A percentile compares a stretch with the other conserved stretches of the same genome.
phyloP scores from a whole-genome alignment of 441 rosid genomes.

The Capsella rubella region DNA sequence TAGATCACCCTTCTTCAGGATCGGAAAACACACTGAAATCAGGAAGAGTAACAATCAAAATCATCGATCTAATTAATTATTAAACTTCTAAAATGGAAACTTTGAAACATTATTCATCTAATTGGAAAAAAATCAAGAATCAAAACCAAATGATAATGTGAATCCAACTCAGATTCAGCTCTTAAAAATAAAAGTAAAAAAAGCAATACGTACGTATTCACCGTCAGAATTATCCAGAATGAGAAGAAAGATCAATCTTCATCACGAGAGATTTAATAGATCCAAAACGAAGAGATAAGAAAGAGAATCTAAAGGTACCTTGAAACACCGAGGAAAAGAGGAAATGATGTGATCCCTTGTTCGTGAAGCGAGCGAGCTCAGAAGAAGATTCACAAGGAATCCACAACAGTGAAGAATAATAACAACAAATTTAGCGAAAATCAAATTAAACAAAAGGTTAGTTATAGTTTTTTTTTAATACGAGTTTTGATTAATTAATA shows the following conservation, averaged over 20 bases:
- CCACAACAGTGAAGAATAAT: not conserved
- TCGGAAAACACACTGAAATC: conserved; percentile 14
- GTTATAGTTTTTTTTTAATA: not conserved
- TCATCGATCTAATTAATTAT: conserved; percentile 10
- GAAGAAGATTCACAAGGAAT: conserved; percentile 13
- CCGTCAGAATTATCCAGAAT: conserved; percentile 8
- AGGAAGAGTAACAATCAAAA: conserved; percentile 10
- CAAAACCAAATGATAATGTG: not conserved
- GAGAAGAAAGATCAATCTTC: not conserved
- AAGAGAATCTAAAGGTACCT: conserved; percentile 16
- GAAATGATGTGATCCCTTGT: conserved; percentile 10
- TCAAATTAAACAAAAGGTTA: conserved; percentile 3
- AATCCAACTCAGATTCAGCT: conserved; percentile 35
- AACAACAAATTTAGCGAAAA: not conserved
- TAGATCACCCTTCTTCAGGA: conserved; percentile 9
- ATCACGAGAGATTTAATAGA: conserved; percentile 16
- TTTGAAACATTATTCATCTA: not conserved
- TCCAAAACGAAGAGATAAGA: conserved; percentile 25
- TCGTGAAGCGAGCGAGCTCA: conserved; percentile 21
- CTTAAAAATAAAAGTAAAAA: not conserved
- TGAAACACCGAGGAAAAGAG: not conserved
- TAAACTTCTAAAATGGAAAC: no score
- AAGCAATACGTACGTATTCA: conserved; percentile 3
- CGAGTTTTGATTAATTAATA: not conserved
- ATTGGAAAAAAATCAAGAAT: not conserved